Evolutionary conservation across 1,139 yeast genomes (phyloP), one percentile per base, ranked within the genome.

Genomic region (Hansenula sp.): DNA sequence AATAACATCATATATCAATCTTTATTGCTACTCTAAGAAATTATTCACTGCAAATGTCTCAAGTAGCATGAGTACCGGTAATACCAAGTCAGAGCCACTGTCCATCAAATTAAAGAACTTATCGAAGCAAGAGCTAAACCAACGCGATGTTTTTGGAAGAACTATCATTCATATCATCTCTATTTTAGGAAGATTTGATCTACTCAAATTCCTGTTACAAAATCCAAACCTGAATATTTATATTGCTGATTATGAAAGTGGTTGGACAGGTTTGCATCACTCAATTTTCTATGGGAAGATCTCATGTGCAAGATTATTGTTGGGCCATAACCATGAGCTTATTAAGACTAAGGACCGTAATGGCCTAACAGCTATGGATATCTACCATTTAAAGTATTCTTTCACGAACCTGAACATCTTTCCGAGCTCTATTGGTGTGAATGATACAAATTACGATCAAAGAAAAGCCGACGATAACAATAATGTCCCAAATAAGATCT

Each of bases 201-300:
- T 74, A 18, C 64, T 85, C 29, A 56, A 63, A 21, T 67, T 67
- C 35, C 52, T 85, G 7, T 61, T 84, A 34, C 72, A 72, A 46
- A 72, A 77, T 51, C 70, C 74, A 8, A 70, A 74, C 38, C 56
- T 71, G 11, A 72, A 81, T 38, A 51, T 81, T 2, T 54, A 60
- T 11, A 60, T 74, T 0, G 65, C 70, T 2, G 97, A 91, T 60
- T 70, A 69, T 45, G 97, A 91, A 61, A 88, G 79, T 58, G 88
- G 90, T 1, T 90, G 96, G 86, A 85, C 88, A 34, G 80, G 90
- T 29, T 68, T 90, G 36, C 97, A 91, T 62, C 77, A 78, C 54
- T 81, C 81, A 35, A 70, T 84, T 36, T 79, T 70, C 54, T 66
- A 71, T 58, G 89, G 85, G 47, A 73, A 81, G 45, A 61, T 85